Conservation (phyloP, 2,329 filamentous ascomycete genomes). For the Aspergillus terreus region DNA sequence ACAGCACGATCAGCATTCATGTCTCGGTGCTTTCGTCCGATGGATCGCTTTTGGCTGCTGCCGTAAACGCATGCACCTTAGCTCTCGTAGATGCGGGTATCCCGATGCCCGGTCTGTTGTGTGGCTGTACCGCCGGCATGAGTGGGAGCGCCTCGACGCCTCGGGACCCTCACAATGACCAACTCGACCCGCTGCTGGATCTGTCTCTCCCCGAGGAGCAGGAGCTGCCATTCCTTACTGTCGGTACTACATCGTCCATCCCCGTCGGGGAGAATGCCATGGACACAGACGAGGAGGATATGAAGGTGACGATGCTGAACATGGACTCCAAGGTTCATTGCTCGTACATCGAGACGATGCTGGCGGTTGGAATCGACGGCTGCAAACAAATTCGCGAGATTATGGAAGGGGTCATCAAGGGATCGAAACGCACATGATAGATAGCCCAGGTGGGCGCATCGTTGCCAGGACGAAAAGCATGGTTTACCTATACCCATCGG, state of each 20-base stretch:
- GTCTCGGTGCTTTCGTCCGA: constrained; percentile 88
- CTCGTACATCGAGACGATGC: constrained; percentile 77
- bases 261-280: constrained; percentile 56
- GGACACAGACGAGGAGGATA: constrained; percentile 37
- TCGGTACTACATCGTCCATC: constrained; percentile 60
- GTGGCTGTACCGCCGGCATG: constrained; percentile 79
- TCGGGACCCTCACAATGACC: constrained; percentile 38
- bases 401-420: constrained; percentile 68
- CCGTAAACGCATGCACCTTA: constrained; percentile 85
- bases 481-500: constrained; percentile 12
- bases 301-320: constrained; percentile 69
- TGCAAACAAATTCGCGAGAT: constrained; percentile 82
- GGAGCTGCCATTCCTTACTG: constrained; percentile 83
- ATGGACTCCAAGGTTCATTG: constrained; percentile 89
- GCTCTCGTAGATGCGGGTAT: constrained; percentile 93
- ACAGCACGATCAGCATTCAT: constrained; percentile 76
- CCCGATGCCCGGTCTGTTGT: constrained; percentile 89
- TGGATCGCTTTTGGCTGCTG: constrained; percentile 82
- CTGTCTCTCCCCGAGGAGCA: constrained; percentile 50
- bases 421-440: constrained; percentile 12
- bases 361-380: constrained; percentile 86
- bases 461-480: constrained; percentile 6
- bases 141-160: constrained; percentile 46
- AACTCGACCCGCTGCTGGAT: constrained; percentile 42
- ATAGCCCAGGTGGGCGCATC: constrained; percentile 3